These are phyloP conservation scores for Geosmithia flava DNA, from an alignment of 2,329 filamentous ascomycete genomes.

Conservation along the genomic window DNA sequence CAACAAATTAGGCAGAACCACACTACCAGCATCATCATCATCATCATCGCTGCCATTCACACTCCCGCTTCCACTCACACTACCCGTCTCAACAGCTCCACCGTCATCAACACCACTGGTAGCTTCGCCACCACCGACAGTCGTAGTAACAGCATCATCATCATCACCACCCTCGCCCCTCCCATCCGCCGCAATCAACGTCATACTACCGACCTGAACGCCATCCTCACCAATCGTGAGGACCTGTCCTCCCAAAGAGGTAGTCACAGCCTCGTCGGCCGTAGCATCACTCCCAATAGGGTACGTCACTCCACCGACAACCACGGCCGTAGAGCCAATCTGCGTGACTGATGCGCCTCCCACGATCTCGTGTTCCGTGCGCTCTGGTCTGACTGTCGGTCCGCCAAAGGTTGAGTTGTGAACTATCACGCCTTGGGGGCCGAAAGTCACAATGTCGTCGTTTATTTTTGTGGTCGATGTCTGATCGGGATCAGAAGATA, in stretches of 20 bases:
- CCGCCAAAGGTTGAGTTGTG: constrained; percentile 31
- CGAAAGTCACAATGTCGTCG: constrained; percentile 38
- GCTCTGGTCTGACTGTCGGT: constrained; percentile 15
- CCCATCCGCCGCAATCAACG: neutral
- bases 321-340: constrained; percentile 31
- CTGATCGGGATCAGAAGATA: constrained; percentile 6
- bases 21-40: constrained; percentile 10
- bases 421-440: constrained; percentile 27
- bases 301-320: constrained; percentile 35
- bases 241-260: constrained; percentile 34
- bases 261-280: constrained; percentile 16
- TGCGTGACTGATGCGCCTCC: constrained; percentile 40
- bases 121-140: constrained; percentile 14
- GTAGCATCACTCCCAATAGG: constrained; percentile 31
- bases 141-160: constrained; percentile 19
- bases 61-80: constrained; percentile 1
- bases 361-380: constrained; percentile 31
- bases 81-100: constrained; percentile 13
- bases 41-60: constrained; percentile 5
- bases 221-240: constrained; percentile 38
- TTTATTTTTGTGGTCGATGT: constrained; percentile 26
- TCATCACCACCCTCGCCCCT: neutral
- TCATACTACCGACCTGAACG: constrained; percentile 16
- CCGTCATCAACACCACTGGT: constrained; percentile 2
- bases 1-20: no score